These are phyloP conservation scores for Cladobotryum mycophilum DNA, from an alignment of 2,329 filamentous ascomycete genomes.

Conservation along the genomic window DNA sequence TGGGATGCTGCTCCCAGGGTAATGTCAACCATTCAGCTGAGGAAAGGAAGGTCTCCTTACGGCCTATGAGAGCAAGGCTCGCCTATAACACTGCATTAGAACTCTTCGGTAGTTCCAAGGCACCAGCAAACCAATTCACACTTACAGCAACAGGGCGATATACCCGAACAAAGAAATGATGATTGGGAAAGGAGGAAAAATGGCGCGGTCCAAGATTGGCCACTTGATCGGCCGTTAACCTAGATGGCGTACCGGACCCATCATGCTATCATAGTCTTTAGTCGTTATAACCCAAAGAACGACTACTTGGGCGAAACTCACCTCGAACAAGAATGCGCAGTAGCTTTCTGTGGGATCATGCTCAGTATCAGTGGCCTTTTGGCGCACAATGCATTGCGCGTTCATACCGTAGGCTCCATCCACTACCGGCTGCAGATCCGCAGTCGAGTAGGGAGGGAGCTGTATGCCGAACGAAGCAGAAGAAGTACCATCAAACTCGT, in stretches of 20 bases:
- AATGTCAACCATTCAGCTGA: constrained; percentile 44
- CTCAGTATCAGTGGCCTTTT: constrained; percentile 27
- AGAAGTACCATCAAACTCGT: constrained; percentile 5
- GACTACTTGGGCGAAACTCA: constrained; percentile 21
- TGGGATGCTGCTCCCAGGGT: constrained; percentile 48
- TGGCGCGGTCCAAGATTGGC: constrained; percentile 38
- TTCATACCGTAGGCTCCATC: constrained; percentile 34
- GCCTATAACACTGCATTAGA: constrained; percentile 27
- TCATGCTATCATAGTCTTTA: constrained; percentile 35
- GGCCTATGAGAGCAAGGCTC: constrained; percentile 42
- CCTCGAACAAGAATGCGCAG: constrained; percentile 50
- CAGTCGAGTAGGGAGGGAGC: constrained; percentile 33
- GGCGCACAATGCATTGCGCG: constrained; percentile 39
- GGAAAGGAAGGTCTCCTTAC: constrained; percentile 45
- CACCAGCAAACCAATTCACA: constrained; percentile 6
- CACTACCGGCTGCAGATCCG: constrained; percentile 31
- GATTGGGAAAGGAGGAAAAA: constrained; percentile 47
- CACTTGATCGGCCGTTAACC: constrained; percentile 31
- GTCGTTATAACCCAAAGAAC: too few species aligned
- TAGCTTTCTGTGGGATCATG: constrained; percentile 32
- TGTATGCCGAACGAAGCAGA: constrained; percentile 30
- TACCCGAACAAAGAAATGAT: constrained; percentile 52
- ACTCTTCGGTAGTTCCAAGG: neutral
- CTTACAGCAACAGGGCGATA: constrained; percentile 49
- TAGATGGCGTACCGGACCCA: constrained; percentile 34